Percentiles rank a stretch among this genome's conserved stretches.
Evolutionary conservation across 2,329 filamentous ascomycete genomes (phyloP).

Genomic region (Lecanosticta acicola): DNA sequence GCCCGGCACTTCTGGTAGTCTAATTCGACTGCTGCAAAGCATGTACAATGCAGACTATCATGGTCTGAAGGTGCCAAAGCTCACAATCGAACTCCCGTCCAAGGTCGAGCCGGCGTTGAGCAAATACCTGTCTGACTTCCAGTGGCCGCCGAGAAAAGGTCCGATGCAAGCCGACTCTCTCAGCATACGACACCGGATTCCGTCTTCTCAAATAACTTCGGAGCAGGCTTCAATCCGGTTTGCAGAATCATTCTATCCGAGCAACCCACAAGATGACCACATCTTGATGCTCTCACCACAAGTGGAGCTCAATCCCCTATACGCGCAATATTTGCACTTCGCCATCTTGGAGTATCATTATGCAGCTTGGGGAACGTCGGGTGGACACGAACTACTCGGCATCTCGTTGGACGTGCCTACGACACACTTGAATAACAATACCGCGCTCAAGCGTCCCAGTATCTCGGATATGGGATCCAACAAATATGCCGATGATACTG

Average conservation of each 20-base stretch:
- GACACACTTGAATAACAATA: constrained; percentile 56
- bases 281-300: constrained; percentile 81
- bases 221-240: constrained; percentile 70
- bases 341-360: constrained; percentile 70
- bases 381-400: constrained; percentile 59
- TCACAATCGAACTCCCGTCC: constrained; percentile 79
- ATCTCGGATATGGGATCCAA: constrained; percentile 34
- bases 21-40: constrained; percentile 72
- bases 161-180: constrained; percentile 45
- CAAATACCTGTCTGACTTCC: constrained; percentile 56
- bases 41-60: constrained; percentile 70
- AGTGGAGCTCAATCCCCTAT: constrained; percentile 70
- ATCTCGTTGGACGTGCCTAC: constrained; percentile 73
- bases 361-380: constrained; percentile 48
- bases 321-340: constrained; percentile 82
- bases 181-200: constrained; percentile 69
- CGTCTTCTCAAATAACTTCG: constrained; percentile 53
- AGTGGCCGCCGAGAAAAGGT: constrained; percentile 60
- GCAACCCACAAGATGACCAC: constrained; percentile 58
- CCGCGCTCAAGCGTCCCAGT: constrained; percentile 48
- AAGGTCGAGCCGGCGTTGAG: constrained; percentile 61
- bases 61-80: constrained; percentile 60
- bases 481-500: constrained; percentile 21
- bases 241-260: constrained; percentile 83
- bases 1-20: constrained; percentile 62